Evolutionary conservation across 371 early-diverging fungal species (phyloP).

Genomic region (Actinomucor elegans): DNA sequence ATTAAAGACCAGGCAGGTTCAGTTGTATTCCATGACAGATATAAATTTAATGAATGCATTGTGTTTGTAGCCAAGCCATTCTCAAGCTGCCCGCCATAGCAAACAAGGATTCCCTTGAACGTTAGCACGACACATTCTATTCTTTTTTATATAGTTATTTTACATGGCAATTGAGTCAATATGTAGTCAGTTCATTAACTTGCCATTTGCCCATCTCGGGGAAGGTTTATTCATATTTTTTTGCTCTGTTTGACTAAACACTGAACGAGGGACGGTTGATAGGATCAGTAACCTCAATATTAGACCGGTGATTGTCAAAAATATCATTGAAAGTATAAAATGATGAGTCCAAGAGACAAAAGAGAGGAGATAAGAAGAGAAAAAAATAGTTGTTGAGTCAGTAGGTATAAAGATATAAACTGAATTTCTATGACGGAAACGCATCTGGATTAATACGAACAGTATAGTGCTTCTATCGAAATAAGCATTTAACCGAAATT

Average conservation of each 20-base stretch:
- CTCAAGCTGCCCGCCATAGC: constrained; percentile 31
- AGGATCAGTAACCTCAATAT: no score
- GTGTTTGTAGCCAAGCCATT: constrained; percentile 5
- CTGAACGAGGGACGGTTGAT: no score
- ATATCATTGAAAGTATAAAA: no score
- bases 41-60: constrained; percentile 21
- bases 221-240: constrained; percentile 3
- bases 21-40: constrained; percentile 24
- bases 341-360: no score
- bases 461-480: no score
- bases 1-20: constrained; percentile 29
- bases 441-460: no score
- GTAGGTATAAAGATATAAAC: no score
- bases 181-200: not conserved
- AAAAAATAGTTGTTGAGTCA: no score
- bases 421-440: no score
- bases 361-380: no score
- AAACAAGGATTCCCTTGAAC: constrained; percentile 14
- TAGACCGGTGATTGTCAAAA: no score
- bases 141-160: constrained; percentile 5
- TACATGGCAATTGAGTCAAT: not conserved
- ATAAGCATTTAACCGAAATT: no score
- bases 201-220: constrained; percentile 27
- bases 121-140: constrained; percentile 28
- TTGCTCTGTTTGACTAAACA: not conserved